These are phyloP conservation scores for Platanthera zijinensis DNA, from an alignment of 106 monocot genomes.

Conservation along the genomic window DNA sequence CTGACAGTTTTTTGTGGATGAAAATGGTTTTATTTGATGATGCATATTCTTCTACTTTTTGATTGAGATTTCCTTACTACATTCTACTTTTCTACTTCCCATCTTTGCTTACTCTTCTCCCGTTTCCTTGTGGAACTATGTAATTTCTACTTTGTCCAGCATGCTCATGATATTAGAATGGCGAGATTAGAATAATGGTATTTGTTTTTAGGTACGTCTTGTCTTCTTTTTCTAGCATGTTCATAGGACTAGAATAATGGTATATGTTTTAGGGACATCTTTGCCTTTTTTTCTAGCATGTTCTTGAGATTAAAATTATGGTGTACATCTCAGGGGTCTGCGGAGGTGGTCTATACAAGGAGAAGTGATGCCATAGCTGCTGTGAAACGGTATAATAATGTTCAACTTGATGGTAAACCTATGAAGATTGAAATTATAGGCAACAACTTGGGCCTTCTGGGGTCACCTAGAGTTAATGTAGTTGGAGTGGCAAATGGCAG, in stretches of 20 bases:
- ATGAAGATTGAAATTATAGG: slow-evolving; percentile 98
- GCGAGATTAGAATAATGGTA: not conserved
- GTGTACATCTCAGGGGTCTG: slow-evolving; percentile 61
- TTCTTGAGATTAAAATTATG: not conserved
- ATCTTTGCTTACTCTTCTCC: not conserved
- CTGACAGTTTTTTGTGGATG: not conserved
- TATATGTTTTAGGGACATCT: not conserved
- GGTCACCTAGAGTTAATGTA: slow-evolving; percentile 58
- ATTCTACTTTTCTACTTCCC: not conserved
- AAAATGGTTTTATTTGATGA: not conserved
- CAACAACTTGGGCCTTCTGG: slow-evolving; percentile 37
- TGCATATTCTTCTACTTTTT: not conserved
- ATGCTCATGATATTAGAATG: not conserved
- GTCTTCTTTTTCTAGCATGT: not conserved
- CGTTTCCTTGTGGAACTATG: not conserved
- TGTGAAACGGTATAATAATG: slow-evolving; percentile 87
- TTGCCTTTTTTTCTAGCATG: not conserved
- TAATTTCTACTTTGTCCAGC: not conserved
- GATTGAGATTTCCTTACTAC: not conserved
- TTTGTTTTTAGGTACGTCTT: not conserved
- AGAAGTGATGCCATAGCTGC: slow-evolving; percentile 88
- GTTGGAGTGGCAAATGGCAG: slow-evolving; percentile 52
- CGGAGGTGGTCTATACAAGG: slow-evolving; percentile 74
- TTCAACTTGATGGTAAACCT: slow-evolving; percentile 90
- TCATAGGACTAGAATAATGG: not conserved